Base-by-base conservation (phyloP, 768 basidiomycete species). In the Lentinula aciculospora region DNA sequence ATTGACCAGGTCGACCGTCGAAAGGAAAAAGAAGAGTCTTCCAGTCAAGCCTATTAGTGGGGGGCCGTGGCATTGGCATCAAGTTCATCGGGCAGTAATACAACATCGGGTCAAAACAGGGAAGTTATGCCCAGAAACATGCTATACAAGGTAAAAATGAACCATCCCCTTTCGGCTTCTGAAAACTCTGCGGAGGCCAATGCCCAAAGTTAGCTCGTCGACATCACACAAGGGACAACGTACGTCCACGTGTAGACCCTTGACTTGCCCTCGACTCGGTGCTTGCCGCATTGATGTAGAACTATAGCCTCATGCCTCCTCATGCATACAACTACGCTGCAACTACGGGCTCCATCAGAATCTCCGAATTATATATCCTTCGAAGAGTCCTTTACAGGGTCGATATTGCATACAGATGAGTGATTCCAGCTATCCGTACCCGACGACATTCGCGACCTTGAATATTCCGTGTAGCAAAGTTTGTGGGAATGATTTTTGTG, bases 231-330 rank as follows among this genome's bases (percentile, higher is more conserved):
- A 47, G 46, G 29, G 17, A 15, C 25, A 21, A 50, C 29, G 19
- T 50, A 34, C 49, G 29, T 21, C 29, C 49, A 50, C 49, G 49
- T 50, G 49, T 50, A 36, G 29, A 50, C 31, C 32, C 28, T 50
- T 19, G 12, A 32, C 32, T 50, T 31, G 31, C 42, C 42, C 40
- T 19, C 42, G 42, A 44, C 42, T 21, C 42, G 42, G 46, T 27
- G 46, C 46, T 48, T 48, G 46, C 46, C 46, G 46, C 46, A 48
- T 9, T 44, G 12, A 34, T 34, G 32, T 34, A 34, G 32, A 40
- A 40, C 10, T 40, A 9, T 23, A 21, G 42, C 42, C 42, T 44
- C 42, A 44, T 44, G 42, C 21, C 8, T 39, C 37, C 37, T 17
- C 37, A 39, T 39, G 37, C 12, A 39, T n/a, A 39, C 37, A 39